Percentiles rank a stretch among this genome's conserved stretches.
Conservation (phyloP, 1,284 basidiomycete genomes). For the Porogramme epimiltina region DNA sequence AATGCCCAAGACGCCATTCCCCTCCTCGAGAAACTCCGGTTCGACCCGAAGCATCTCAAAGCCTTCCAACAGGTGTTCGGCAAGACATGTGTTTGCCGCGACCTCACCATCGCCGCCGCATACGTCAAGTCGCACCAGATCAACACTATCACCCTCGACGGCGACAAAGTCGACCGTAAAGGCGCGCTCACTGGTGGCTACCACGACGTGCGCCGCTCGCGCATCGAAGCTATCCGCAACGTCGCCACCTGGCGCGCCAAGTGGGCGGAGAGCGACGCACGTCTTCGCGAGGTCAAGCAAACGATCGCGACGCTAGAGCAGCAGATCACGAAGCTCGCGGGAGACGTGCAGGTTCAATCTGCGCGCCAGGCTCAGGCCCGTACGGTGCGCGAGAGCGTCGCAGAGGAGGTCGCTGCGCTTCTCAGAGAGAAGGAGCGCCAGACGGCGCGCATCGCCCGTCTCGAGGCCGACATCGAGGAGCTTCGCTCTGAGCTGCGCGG, state of each 20-base stretch:
- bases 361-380: conserved; percentile 74
- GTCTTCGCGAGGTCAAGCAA: conserved; percentile 74
- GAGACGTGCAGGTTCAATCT: conserved; percentile 73
- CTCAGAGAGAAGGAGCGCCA: conserved; percentile 75
- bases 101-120: conserved; percentile 89
- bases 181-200: conserved; percentile 96
- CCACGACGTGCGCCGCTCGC: conserved; percentile 88
- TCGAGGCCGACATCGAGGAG: conserved; percentile 74
- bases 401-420: conserved; percentile 64
- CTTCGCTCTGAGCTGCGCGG: conserved; percentile 70
- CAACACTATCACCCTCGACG: conserved; percentile 97
- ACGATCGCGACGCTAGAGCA: conserved; percentile 80
- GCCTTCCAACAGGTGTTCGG: conserved; percentile 99
- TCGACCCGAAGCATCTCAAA: conserved; percentile 70
- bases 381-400: conserved; percentile 68
- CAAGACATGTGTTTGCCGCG: conserved; percentile 93
- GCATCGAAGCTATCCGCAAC: conserved; percentile 85
- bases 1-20: conserved; percentile 89
- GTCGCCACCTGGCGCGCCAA: conserved; percentile 80
- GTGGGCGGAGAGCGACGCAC: conserved; percentile 66
- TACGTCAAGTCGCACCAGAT: conserved; percentile 95
- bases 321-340: conserved; percentile 79
- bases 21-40: conserved; percentile 83
- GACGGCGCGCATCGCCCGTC: conserved; percentile 58
- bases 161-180: conserved; percentile 97